phyloP scores from a whole-genome alignment of 1,284 basidiomycete genomes.

The Rhodotorula sp. region DNA sequence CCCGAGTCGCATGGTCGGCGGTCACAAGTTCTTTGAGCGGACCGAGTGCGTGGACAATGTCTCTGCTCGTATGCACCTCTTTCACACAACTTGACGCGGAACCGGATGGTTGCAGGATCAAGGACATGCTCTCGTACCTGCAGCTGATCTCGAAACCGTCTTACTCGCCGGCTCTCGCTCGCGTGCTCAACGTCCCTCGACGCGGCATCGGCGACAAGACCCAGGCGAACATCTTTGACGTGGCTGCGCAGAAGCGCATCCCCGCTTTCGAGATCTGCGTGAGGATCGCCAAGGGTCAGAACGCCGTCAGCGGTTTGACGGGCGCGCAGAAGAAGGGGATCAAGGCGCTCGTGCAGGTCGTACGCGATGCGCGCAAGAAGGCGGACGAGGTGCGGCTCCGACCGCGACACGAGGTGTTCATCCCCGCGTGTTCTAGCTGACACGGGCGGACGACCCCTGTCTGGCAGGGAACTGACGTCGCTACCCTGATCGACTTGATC shows the following conservation, averaged over 20 bases:
- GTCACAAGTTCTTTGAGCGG: conserved; percentile 84
- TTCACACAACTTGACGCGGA: background rate
- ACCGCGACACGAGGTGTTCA: background rate
- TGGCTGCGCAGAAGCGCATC: conserved; percentile 58
- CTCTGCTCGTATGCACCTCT: background rate
- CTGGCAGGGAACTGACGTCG: conserved; percentile 60
- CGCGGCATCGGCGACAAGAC: conserved; percentile 82
- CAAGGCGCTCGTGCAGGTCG: conserved; percentile 59
- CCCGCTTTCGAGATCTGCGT: conserved; percentile 61
- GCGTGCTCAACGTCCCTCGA: conserved; percentile 72
- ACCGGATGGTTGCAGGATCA: conserved; percentile 56
- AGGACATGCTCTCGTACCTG: conserved; percentile 82
- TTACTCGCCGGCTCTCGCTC: conserved; percentile 73
- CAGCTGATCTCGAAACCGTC: conserved; percentile 79
- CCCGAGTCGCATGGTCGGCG: conserved; percentile 72
- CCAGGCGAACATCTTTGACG: conserved; percentile 59
- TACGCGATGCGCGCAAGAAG: conserved; percentile 59
- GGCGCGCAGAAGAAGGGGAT: conserved; percentile 65
- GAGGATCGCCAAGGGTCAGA: conserved; percentile 62
- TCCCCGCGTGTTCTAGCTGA: no score
- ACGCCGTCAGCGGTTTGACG: conserved; percentile 61
- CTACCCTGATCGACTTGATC: conserved; percentile 64
- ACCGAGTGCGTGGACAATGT: conserved; percentile 54
- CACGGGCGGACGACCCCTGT: background rate
- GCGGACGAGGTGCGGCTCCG: conserved; percentile 57